These are phyloP conservation scores for Garcia nutans DNA, from an alignment of 345 rosid genomes.

Conservation along the genomic window DNA sequence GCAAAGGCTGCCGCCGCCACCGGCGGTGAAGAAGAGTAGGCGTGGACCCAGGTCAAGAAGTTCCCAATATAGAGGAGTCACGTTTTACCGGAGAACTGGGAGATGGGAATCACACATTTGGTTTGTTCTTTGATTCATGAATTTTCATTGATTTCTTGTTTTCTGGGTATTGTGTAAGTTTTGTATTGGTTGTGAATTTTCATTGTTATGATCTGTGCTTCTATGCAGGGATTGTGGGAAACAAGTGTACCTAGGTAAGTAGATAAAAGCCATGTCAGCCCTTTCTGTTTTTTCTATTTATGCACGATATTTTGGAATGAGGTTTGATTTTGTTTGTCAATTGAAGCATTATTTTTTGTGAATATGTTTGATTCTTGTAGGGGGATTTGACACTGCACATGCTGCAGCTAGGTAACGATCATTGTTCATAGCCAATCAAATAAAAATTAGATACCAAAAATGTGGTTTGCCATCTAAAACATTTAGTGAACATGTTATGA, in stretches of 20 bases:
- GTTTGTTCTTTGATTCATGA: constrained; percentile 29
- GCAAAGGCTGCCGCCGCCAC: constrained; percentile 16
- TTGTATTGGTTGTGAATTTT: background rate
- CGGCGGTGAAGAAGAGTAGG: constrained; percentile 56
- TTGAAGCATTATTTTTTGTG: background rate
- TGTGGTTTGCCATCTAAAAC: background rate
- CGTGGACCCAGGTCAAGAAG: constrained; percentile 95
- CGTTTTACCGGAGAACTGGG: constrained; percentile 95
- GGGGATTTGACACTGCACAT: constrained; percentile 92
- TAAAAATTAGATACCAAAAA: background rate
- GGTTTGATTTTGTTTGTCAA: background rate
- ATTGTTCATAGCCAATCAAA: background rate
- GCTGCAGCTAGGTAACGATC: constrained; percentile 75
- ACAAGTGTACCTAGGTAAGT: constrained; percentile 74
- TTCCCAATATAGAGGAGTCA: constrained; percentile 96
- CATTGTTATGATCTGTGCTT: constrained; percentile 1
- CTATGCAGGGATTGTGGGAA: constrained; percentile 80
- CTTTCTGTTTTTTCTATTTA: background rate
- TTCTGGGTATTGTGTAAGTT: background rate
- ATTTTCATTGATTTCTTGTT: background rate
- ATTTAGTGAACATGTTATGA: background rate
- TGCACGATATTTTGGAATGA: background rate
- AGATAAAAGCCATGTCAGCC: background rate
- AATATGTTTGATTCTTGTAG: constrained; percentile 32
- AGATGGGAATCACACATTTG: constrained; percentile 99